A percentile compares a stretch with the other conserved stretches of the same genome.
Evolutionary conservation across 208 protist genomes (phyloP).

Genomic region (Acanthamoeba quina): DNA sequence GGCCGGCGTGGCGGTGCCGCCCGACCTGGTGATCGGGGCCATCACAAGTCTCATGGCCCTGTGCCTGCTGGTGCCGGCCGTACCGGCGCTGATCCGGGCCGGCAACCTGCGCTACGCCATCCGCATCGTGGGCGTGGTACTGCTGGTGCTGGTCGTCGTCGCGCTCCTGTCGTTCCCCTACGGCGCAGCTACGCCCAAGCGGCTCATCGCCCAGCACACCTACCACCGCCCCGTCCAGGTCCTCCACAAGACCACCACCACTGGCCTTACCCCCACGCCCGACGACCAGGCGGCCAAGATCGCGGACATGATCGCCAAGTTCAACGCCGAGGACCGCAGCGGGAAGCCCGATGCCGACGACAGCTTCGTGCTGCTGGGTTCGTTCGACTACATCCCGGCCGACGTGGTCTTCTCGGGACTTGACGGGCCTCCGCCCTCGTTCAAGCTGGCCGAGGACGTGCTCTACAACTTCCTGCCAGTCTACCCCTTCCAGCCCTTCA

Average conservation of each 20-base stretch:
- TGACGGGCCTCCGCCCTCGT: neutral
- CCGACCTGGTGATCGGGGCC: slow-evolving; percentile 51
- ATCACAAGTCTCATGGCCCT: slow-evolving; percentile 1
- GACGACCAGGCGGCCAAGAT: neutral
- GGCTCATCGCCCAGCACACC: slow-evolving; percentile 55
- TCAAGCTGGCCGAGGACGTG: slow-evolving; percentile 30
- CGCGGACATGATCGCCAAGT: neutral
- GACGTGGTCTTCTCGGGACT: slow-evolving; percentile 2
- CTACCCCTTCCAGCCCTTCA: slow-evolving; percentile 59
- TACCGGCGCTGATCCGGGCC: neutral
- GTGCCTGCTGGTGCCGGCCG: neutral
- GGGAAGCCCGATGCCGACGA: slow-evolving; percentile 57
- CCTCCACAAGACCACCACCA: neutral
- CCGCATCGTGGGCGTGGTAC: neutral
- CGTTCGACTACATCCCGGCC: slow-evolving; percentile 18
- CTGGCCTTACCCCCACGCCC: neutral
- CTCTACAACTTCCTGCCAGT: slow-evolving; percentile 59
- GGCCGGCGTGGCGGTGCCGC: slow-evolving; percentile 15
- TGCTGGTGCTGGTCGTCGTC: neutral
- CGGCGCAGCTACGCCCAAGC: slow-evolving; percentile 23
- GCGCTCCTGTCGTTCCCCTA: slow-evolving; percentile 52
- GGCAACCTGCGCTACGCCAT: slow-evolving; percentile 37
- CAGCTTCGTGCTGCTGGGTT: slow-evolving; percentile 21
- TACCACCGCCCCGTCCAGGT: slow-evolving; percentile 15
- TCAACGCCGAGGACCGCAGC: slow-evolving; percentile 33